Conservation (phyloP, 305 asterid genomes). For the Ruellia speciosa region DNA sequence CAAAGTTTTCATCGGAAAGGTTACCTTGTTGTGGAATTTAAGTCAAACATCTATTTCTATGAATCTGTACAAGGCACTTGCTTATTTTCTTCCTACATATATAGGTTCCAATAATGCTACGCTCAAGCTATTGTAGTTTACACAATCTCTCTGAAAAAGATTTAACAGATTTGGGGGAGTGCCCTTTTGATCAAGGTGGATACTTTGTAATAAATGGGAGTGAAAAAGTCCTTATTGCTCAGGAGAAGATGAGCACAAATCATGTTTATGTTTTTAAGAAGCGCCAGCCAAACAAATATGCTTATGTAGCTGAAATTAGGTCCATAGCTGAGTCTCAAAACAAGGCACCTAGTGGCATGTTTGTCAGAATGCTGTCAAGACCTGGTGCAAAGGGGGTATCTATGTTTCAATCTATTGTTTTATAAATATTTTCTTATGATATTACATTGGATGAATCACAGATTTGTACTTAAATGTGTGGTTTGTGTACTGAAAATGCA, state of each 20-base stretch:
- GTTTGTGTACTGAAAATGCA: conserved; percentile 23
- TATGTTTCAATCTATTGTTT: not conserved
- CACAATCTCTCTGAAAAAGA: conserved; percentile 82
- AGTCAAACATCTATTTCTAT: not conserved
- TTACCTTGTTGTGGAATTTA: conserved; percentile 21
- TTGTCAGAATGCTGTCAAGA: conserved; percentile 93
- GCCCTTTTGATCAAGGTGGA: conserved; percentile 96
- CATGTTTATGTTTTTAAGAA: conserved; percentile 93
- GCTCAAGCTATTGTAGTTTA: conserved; percentile 90
- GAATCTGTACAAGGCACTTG: no score
- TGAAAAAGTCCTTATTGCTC: conserved; percentile 96
- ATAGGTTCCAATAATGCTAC: conserved; percentile 94
- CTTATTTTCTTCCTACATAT: not conserved
- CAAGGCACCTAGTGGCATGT: conserved; percentile 95
- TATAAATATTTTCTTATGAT: no score
- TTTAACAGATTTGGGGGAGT: conserved; percentile 97
- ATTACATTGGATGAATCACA: no score
- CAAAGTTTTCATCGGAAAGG: conserved; percentile 98
- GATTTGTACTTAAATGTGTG: no score
- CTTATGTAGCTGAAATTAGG: conserved; percentile 85
- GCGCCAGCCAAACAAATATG: conserved; percentile 99
- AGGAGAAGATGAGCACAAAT: conserved; percentile 99
- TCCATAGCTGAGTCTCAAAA: conserved; percentile 96
- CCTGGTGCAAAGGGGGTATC: conserved; percentile 93
- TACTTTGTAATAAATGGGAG: conserved; percentile 92